phyloP scores from a whole-genome alignment of 306 rosid species.

The Crotalaria pallida region DNA sequence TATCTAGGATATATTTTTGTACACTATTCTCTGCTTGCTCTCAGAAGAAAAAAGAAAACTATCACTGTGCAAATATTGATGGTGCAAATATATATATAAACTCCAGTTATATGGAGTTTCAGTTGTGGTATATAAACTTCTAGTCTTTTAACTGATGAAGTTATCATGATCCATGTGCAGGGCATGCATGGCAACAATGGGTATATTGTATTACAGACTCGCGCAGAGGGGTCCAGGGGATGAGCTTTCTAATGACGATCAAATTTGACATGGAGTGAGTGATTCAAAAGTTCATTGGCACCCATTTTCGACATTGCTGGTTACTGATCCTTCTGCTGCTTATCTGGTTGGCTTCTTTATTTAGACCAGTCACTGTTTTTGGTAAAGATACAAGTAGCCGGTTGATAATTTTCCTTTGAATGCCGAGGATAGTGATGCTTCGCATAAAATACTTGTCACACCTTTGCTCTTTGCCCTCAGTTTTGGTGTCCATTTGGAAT shows the following conservation, averaged over 20 bases:
- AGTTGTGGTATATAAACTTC: neutral
- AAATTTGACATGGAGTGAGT: slow-evolving; percentile 32
- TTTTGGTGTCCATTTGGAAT: slow-evolving; percentile 33
- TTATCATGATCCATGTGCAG: slow-evolving; percentile 42
- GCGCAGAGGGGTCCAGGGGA: slow-evolving; percentile 71
- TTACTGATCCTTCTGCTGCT: slow-evolving; percentile 34
- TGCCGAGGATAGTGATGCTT: slow-evolving; percentile 25
- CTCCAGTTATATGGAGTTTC: neutral
- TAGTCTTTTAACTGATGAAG: slow-evolving; percentile 23
- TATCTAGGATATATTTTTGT: neutral
- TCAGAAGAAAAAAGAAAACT: neutral
- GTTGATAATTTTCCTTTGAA: slow-evolving; percentile 40
- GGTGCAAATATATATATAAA: neutral
- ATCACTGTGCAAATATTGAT: neutral
- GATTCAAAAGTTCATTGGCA: slow-evolving; percentile 31
- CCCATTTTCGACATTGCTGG: slow-evolving; percentile 24
- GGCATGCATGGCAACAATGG: slow-evolving; percentile 99
- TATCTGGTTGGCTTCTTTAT: slow-evolving; percentile 34
- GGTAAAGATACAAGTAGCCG: slow-evolving; percentile 30
- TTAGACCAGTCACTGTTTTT: slow-evolving; percentile 27
- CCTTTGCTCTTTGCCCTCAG: slow-evolving; percentile 27
- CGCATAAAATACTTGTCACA: slow-evolving; percentile 29
- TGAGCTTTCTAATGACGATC: slow-evolving; percentile 52
- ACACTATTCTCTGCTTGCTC: neutral
- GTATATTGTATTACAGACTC: slow-evolving; percentile 96